Evolutionary conservation across 805 yeast species (phyloP).

Genomic region (Citeromyces nyonsensis): DNA sequence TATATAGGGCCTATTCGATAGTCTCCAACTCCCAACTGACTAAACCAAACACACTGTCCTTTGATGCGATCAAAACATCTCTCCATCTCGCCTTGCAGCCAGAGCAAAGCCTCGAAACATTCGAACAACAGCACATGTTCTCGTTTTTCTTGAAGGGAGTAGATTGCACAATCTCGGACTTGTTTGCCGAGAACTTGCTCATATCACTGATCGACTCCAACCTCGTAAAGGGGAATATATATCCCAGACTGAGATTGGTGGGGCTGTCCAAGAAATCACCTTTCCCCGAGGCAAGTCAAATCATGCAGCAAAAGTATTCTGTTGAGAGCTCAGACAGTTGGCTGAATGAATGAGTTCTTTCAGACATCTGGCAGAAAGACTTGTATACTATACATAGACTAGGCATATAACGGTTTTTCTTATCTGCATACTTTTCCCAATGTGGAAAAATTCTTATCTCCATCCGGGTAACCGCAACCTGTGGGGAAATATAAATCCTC

Average conservation of each 20-base stretch:
- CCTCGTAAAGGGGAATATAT: constrained; percentile 33
- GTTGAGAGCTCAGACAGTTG: constrained; percentile 11
- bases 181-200: constrained; percentile 30
- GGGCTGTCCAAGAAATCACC: constrained; percentile 13
- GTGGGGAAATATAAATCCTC: not conserved
- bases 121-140: not conserved
- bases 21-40: not conserved
- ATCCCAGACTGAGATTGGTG: constrained; percentile 8
- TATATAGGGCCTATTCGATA: constrained; percentile 8
- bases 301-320: constrained; percentile 8
- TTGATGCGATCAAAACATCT: constrained; percentile 10
- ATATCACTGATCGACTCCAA: constrained; percentile 37
- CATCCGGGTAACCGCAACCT: not conserved
- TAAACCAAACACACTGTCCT: constrained; percentile 6
- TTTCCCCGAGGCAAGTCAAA: constrained; percentile 11
- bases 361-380: too few species aligned
- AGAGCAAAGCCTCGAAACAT: not conserved
- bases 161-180: constrained; percentile 15
- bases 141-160: constrained; percentile 1
- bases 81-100: constrained; percentile 9
- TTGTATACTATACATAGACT: constrained; percentile 1
- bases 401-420: not conserved
- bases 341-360: constrained; percentile 8
- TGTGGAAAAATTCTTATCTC: not conserved
- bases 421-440: not conserved